Evolutionary conservation across 148 eudicot species (phyloP).

Genomic region (Rhododendron simsii): DNA sequence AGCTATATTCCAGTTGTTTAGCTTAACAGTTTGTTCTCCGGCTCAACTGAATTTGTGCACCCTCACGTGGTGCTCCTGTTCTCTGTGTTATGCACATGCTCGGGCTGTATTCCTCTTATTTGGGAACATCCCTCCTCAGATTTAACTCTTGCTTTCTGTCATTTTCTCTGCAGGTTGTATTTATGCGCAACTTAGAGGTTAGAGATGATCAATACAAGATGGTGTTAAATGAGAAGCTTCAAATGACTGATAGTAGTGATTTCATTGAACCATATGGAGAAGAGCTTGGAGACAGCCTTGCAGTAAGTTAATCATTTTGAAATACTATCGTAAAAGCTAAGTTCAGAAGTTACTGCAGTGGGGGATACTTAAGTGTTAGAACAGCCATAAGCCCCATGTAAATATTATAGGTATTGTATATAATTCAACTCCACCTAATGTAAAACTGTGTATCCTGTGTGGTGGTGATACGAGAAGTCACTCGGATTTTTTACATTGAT

Average conservation of each 20-base stretch:
- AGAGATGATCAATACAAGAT: slow-evolving; percentile 69
- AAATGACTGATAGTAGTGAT: slow-evolving; percentile 46
- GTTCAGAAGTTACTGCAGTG: background rate
- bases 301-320: slow-evolving; percentile 21
- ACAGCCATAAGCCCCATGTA: background rate
- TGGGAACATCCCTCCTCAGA: background rate
- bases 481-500: background rate
- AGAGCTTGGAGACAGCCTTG: slow-evolving; percentile 47
- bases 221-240: slow-evolving; percentile 73
- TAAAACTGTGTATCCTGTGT: background rate
- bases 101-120: background rate
- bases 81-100: background rate
- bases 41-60: background rate
- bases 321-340: background rate
- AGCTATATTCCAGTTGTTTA: background rate
- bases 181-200: slow-evolving; percentile 74
- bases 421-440: background rate
- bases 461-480: too few species aligned
- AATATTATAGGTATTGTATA: background rate
- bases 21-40: background rate
- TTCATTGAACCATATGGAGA: slow-evolving; percentile 43
- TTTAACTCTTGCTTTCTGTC: background rate
- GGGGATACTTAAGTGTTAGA: background rate
- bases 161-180: slow-evolving; percentile 45
- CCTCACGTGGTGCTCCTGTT: background rate